phyloP scores from a whole-genome alignment of 768 basidiomycete genomes.

The Calocybe indica region DNA sequence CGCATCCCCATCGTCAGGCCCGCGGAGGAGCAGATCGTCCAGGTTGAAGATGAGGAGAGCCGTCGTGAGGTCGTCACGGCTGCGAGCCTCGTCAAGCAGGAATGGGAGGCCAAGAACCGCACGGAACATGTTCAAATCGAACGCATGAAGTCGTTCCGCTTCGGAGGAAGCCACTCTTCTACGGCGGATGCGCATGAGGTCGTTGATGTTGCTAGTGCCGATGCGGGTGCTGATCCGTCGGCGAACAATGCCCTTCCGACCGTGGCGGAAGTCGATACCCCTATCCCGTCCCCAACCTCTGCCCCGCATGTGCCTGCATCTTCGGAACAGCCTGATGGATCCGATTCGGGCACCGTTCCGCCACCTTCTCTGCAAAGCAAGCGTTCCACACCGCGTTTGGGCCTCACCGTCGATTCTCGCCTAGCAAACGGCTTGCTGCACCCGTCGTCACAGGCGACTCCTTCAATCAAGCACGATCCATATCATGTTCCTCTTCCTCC shows the following conservation, averaged over 20 bases:
- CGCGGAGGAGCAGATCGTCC: slow-evolving; percentile 7
- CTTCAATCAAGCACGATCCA: slow-evolving; percentile 6
- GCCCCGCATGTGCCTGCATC: too few species aligned
- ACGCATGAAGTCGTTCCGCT: slow-evolving; percentile 28
- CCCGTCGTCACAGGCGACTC: slow-evolving; percentile 3
- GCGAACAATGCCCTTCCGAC: too few species aligned
- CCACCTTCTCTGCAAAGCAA: too few species aligned
- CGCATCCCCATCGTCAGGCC: slow-evolving; percentile 28
- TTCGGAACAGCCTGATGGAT: too few species aligned
- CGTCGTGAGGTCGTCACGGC: slow-evolving; percentile 25
- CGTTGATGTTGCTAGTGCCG: too few species aligned
- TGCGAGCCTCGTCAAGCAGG: slow-evolving; percentile 46
- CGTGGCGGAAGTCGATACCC: too few species aligned
- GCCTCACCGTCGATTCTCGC: too few species aligned
- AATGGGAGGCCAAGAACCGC: slow-evolving; percentile 44
- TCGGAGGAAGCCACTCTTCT: slow-evolving; percentile 19
- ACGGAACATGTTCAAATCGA: slow-evolving; percentile 15
- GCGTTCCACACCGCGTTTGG: too few species aligned
- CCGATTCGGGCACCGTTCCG: too few species aligned
- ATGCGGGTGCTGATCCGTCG: too few species aligned
- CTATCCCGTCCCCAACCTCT: too few species aligned
- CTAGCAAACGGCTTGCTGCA: not conserved
- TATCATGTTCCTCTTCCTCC: slow-evolving; percentile 11
- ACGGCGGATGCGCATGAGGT: not conserved
- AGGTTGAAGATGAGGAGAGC: slow-evolving; percentile 6